Evolutionary conservation across 2,329 filamentous ascomycete genomes (phyloP), one percentile per base, ranked within the genome.

Genomic region (Talaromyces sp.): DNA sequence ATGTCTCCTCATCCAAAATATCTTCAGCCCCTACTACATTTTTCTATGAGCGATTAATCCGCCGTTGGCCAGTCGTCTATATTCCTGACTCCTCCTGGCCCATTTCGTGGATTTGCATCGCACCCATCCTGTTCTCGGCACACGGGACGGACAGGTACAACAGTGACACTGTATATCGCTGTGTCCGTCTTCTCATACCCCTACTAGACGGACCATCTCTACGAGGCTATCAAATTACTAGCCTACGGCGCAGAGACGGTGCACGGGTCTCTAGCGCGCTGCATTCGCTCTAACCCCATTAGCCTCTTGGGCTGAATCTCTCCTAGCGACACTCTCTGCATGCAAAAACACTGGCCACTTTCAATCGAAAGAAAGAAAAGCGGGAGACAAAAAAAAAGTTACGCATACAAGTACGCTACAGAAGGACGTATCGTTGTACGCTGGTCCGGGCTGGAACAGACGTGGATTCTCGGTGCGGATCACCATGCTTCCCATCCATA

Each of bases 211-310:
- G 27, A 31, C 47, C 47, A 50, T 6, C 27, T n/a, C 41, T 10
- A 16, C 45, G 6, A 50, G 27, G 48, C 48, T 52, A 33, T 33
- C 48, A 52, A 27, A 52, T 52, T 41, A 24, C 47, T 62, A 62
- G 48, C 16, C 41, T n/a, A 41, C 47, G 47, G 47, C 41, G 16
- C 57, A 33, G 13, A 33, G 47, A 62, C 47, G 56, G 63, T 64
- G 62, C 63, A 60, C 56, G 63, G 62, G 33, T 41, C 58, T 60
- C 63, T 48, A 65, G 47, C 63, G 58, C 50, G 48, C 61, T 63
- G 61, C 67, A 62, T 57, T 65, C 67, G 57, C 60, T 56, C 52
- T 60, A 58, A 66, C 66, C 54, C 67, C 66, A 58, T 57, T 57
- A 45, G 33, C 59, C 45, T 61, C 63, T 62, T 62, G 59, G 59